Evolutionary conservation across 2,329 filamentous ascomycete genomes (phyloP).

Genomic region (Sporothrix humicola): DNA sequence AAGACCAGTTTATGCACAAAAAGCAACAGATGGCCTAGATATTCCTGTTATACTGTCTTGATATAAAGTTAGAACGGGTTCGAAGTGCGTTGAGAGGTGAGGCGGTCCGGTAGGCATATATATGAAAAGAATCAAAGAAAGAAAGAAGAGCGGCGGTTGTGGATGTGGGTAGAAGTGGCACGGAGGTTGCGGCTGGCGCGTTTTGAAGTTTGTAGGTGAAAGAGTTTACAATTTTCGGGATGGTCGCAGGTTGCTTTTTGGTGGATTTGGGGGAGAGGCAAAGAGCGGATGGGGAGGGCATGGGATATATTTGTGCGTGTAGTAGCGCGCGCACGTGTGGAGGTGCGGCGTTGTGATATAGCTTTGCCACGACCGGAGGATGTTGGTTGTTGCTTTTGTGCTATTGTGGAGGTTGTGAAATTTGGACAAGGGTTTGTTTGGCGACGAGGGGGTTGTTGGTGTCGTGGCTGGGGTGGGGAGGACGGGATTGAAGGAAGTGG

Average conservation of each 20-base stretch:
- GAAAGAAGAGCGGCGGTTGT: neutral
- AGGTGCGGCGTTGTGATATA: constrained; percentile 29
- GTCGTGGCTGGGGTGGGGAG: constrained; percentile 38
- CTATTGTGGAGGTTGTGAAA: constrained; percentile 34
- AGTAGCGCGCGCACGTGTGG: constrained; percentile 4
- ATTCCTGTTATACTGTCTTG: neutral
- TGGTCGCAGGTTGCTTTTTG: neutral
- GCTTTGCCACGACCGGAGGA: constrained; percentile 21
- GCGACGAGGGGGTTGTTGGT: constrained; percentile 22
- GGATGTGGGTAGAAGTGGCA: neutral
- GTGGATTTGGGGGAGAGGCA: constrained; percentile 25
- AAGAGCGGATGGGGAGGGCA: constrained; percentile 3
- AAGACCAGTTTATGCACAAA: neutral
- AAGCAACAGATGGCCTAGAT: neutral
- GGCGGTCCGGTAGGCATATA: neutral
- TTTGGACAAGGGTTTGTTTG: constrained; percentile 30
- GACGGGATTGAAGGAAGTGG: constrained; percentile 22
- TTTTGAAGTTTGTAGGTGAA: constrained; percentile 14
- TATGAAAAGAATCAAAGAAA: neutral
- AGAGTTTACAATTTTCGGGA: neutral
- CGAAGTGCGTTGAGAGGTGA: neutral
- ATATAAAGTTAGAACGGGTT: neutral
- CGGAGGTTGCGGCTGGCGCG: neutral
- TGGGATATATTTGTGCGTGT: constrained; percentile 19
- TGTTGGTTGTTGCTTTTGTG: constrained; percentile 26